Conservation (phyloP, 2,329 filamentous ascomycete species). For the Cercospora berteroae region DNA sequence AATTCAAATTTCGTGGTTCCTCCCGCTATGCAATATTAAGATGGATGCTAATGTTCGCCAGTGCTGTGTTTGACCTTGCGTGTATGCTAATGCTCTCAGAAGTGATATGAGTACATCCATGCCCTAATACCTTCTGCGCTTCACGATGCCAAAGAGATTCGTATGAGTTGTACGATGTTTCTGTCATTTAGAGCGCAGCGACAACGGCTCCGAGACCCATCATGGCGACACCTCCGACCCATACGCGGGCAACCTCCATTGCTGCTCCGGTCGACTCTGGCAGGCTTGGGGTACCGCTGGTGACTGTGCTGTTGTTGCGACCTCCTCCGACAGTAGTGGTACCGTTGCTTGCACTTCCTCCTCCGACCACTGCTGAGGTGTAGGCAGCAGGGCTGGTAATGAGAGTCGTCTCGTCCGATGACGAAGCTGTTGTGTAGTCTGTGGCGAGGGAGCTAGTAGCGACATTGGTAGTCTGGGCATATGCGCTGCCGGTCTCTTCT, state of each 20-base stretch:
- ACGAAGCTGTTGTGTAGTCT: background rate
- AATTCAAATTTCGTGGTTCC: background rate
- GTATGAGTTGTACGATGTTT: background rate
- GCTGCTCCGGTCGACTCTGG: constrained; percentile 1
- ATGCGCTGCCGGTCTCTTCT: background rate
- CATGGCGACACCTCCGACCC: constrained; percentile 46
- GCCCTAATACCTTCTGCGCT: background rate
- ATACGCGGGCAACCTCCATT: constrained; percentile 44
- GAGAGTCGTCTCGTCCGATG: background rate
- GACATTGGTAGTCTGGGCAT: constrained; percentile 3
- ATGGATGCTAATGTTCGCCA: background rate
- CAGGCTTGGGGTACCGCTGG: background rate
- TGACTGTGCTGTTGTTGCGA: background rate
- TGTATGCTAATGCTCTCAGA: background rate
- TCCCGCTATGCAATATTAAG: background rate
- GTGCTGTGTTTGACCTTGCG: background rate
- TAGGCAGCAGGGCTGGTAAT: background rate
- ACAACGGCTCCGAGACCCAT: constrained; percentile 31
- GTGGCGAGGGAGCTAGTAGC: background rate
- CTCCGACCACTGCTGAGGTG: background rate
- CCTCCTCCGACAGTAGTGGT: background rate
- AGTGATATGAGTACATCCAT: background rate
- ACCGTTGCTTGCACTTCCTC: background rate
- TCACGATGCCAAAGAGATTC: background rate
- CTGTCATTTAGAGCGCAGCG: constrained; percentile 16